Percentiles rank a stretch among this genome's conserved stretches.
phyloP scores from a whole-genome alignment of 768 basidiomycete species.

The Leucosporidium yakuticum region DNA sequence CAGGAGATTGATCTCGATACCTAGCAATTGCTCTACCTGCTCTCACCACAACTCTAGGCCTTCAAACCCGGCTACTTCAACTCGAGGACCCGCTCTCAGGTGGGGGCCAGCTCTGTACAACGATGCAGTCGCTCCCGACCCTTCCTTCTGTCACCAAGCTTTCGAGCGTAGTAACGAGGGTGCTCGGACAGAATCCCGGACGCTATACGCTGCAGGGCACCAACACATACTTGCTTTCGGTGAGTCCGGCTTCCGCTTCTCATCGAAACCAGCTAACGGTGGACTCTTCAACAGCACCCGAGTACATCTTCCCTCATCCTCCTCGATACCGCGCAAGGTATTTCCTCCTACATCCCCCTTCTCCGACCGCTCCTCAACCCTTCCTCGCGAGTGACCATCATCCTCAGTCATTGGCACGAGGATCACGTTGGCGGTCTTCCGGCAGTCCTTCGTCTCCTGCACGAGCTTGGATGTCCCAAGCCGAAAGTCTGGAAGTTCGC shows the following conservation, averaged over 20 bases:
- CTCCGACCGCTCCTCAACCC: slow-evolving; percentile 45
- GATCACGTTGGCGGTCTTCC: slow-evolving; percentile 79
- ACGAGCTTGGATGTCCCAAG: slow-evolving; percentile 50
- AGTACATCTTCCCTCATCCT: slow-evolving; percentile 48
- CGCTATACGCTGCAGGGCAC: slow-evolving; percentile 87
- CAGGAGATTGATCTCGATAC: no score
- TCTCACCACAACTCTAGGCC: no score
- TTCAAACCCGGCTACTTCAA: neutral
- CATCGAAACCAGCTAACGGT: neutral
- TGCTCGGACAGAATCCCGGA: slow-evolving; percentile 64
- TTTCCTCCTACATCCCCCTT: slow-evolving; percentile 59
- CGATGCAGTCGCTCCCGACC: neutral
- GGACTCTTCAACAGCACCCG: slow-evolving; percentile 8
- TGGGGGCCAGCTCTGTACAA: neutral
- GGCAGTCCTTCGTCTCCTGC: slow-evolving; percentile 61
- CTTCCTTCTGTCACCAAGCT: slow-evolving; percentile 1
- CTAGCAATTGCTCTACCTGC: no score
- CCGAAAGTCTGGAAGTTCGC: slow-evolving; percentile 46
- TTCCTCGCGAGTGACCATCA: slow-evolving; percentile 71
- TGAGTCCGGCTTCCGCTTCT: slow-evolving; percentile 49
- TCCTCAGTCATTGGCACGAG: slow-evolving; percentile 83
- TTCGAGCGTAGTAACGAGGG: slow-evolving; percentile 15
- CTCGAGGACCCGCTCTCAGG: neutral
- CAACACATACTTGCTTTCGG: slow-evolving; percentile 74
- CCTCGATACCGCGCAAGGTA: slow-evolving; percentile 76